Base-by-base conservation (phyloP, 1,139 yeast species). In the Pichia sp. region DNA sequence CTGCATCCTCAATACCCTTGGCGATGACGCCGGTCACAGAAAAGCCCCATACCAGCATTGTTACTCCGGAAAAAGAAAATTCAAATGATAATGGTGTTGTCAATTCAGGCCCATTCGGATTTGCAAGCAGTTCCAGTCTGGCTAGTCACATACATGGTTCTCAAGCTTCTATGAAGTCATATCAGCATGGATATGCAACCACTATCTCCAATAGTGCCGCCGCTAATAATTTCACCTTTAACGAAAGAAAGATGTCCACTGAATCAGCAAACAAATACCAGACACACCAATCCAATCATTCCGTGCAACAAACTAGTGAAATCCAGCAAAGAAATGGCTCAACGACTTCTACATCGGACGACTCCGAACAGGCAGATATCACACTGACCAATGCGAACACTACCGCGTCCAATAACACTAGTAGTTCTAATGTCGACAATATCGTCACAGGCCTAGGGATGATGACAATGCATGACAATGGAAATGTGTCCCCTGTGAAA, bases 1-100 rank as follows among this genome's bases (percentile, higher is more conserved):
- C 73, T 87, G 90, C 50, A 76, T 83, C 60, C 77, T 81, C 64
- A 73, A 66, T 77, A 26, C 81, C 86, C 13, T 72, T 85, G 62
- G 78, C 88, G 0, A 86, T 86, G 95, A 86, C 95, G 0, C 95
- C 93, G 0, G 82, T 86, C 1, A 77, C 87, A 1, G 95, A 86
- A 62, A 82, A 77, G 10, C 53, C 58, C 10, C 43, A 42, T 45
- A 31, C 48, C 5, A 42, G 36, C 8, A 13, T 38, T 6, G 42
- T 45, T 4, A 51, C 59, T 0, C 59, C 61, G 5, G 59, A 59
- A 5, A 52, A 43, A 31, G 53, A 48, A 45, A 32, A 8, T 15
- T 15, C 10, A 5, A 45, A 34, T 29, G 15, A 42, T 23, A 26
- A 7, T 10, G 43, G 32, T 29, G 15, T 49, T 2, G 38, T 26